phyloP scores from a whole-genome alignment of 1,139 yeast species.

The Taphrina flavorubra region DNA sequence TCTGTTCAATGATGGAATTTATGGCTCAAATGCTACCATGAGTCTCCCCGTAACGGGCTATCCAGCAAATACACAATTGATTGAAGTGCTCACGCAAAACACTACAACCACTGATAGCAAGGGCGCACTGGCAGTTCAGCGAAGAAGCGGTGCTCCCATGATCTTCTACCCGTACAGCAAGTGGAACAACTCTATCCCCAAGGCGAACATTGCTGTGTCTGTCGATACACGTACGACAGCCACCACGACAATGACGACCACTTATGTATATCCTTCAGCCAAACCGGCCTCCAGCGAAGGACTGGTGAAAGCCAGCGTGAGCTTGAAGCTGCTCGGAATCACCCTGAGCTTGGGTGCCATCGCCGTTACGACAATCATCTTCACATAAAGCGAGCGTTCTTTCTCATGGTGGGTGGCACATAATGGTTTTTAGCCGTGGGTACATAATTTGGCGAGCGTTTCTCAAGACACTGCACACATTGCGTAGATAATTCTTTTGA shows the following conservation, averaged over 20 bases:
- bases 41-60: slow-evolving; percentile 27
- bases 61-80: slow-evolving; percentile 31
- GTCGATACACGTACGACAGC: slow-evolving; percentile 40
- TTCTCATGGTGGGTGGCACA: background rate
- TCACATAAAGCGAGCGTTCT: slow-evolving; percentile 12
- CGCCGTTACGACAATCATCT: slow-evolving; percentile 13
- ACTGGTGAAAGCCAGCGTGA: slow-evolving; percentile 27
- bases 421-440: background rate
- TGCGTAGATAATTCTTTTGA: background rate
- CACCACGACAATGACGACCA: slow-evolving; percentile 39
- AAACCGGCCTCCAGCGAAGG: slow-evolving; percentile 25
- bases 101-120: slow-evolving; percentile 30
- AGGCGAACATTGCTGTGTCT: slow-evolving; percentile 21
- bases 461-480: background rate
- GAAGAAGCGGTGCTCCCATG: slow-evolving; percentile 40
- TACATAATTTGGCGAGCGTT: too few relatives aligned
- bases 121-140: slow-evolving; percentile 30
- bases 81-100: slow-evolving; percentile 39
- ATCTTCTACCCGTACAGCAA: slow-evolving; percentile 39
- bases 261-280: slow-evolving; percentile 26
- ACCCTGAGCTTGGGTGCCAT: slow-evolving; percentile 6
- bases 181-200: slow-evolving; percentile 23
- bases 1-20: slow-evolving; percentile 35
- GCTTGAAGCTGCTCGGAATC: slow-evolving; percentile 16
- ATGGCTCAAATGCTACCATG: slow-evolving; percentile 35